Conservation (phyloP, 2,329 filamentous ascomycete genomes). For the Pseudocercospora eumusae region DNA sequence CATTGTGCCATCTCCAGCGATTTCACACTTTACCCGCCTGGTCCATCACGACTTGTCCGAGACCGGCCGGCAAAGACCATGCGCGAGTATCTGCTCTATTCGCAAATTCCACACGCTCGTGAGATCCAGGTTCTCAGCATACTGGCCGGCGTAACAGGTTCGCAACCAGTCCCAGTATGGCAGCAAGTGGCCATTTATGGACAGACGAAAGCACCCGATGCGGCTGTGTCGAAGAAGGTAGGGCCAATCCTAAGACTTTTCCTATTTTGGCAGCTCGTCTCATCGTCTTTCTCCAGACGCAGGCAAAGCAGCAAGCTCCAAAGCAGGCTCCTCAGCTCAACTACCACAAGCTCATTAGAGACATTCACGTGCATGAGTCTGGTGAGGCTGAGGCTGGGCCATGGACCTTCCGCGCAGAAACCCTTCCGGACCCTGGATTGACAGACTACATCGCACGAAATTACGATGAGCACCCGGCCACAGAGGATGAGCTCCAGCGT, state of each 20-base stretch:
- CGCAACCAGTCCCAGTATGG: conserved; percentile 58
- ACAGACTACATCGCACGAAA: conserved; percentile 57
- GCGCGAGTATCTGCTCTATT: conserved; percentile 65
- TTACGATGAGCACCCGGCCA: conserved; percentile 52
- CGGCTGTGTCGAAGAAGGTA: conserved; percentile 28
- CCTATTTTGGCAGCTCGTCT: neutral
- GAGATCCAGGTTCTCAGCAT: conserved; percentile 64
- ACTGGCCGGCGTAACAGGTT: conserved; percentile 61
- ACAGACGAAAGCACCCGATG: conserved; percentile 44
- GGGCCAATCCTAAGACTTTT: neutral
- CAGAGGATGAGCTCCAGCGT: conserved; percentile 47
- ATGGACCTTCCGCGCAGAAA: conserved; percentile 34
- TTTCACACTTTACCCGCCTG: neutral
- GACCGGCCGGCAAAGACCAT: conserved; percentile 42
- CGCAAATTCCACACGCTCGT: conserved; percentile 57
- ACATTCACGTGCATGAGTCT: conserved; percentile 20
- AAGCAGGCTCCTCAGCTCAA: conserved; percentile 14
- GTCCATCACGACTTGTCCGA: conserved; percentile 11
- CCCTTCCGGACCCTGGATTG: conserved; percentile 52
- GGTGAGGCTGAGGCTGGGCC: conserved; percentile 11
- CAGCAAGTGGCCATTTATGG: conserved; percentile 62
- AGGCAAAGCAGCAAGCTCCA: conserved; percentile 17
- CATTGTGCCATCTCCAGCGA: conserved; percentile 18
- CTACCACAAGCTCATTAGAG: conserved; percentile 31
- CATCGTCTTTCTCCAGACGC: neutral